Percentiles rank a stretch among this genome's conserved stretches.
Conservation (phyloP, 768 basidiomycete genomes). For the Cystofilobasidium ferigula region DNA sequence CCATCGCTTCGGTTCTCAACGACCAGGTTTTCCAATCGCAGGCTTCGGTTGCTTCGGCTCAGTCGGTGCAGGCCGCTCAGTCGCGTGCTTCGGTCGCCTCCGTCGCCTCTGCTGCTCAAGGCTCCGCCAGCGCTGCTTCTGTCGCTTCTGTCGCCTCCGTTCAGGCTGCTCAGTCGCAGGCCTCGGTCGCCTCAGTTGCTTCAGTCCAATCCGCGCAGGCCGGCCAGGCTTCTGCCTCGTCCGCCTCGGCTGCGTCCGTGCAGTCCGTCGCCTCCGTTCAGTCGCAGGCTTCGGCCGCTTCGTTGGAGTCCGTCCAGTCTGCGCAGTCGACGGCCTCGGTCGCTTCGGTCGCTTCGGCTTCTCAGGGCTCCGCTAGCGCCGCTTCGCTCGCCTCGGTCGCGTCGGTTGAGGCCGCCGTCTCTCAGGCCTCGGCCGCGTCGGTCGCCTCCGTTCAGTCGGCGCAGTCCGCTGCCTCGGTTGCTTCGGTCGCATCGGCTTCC, state of each 20-base stretch:
- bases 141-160: not conserved
- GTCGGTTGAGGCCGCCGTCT: slow-evolving; percentile 3
- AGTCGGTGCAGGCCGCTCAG: not conserved
- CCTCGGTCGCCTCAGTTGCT: slow-evolving; percentile 11
- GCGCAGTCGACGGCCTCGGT: slow-evolving; percentile 4
- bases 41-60: not conserved
- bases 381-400: slow-evolving; percentile 8
- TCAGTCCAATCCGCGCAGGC: too few species aligned
- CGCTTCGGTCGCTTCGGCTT: slow-evolving; percentile 10
- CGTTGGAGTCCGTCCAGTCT: slow-evolving; percentile 7
- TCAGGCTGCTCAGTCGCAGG: slow-evolving; percentile 2
- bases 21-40: not conserved
- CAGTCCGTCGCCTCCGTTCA: slow-evolving; percentile 1
- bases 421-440: not conserved
- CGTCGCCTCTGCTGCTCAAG: not conserved
- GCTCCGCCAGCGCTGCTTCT: not conserved
- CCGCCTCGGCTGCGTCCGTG: not conserved
- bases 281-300: not conserved
- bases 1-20: not conserved
- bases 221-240: not conserved
- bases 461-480: not conserved
- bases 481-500: not conserved
- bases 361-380: not conserved
- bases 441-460: not conserved
- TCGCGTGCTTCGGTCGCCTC: not conserved